A percentile compares a stretch with the other conserved stretches of the same genome.
Conservation (phyloP, 2,329 filamentous ascomycete species). For the Decorospora gaudefroyi region DNA sequence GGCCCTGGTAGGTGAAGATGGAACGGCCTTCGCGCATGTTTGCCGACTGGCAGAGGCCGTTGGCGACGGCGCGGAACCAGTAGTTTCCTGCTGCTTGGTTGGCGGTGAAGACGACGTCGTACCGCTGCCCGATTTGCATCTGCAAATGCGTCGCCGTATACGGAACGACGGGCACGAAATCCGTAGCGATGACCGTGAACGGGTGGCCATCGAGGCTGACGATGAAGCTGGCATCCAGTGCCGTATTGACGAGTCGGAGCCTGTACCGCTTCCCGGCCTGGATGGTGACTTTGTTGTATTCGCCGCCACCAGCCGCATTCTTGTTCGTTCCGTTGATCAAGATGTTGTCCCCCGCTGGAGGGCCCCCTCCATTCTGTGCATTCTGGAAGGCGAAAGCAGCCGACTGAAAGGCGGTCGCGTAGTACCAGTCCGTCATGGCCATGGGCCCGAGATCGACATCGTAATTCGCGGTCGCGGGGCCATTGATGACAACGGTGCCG, state of each 20-base stretch:
- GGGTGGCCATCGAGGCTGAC: constrained; percentile 40
- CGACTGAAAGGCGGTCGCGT: constrained; percentile 39
- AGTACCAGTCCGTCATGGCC: constrained; percentile 51
- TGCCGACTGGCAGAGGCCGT: constrained; percentile 30
- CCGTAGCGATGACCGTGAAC: constrained; percentile 41
- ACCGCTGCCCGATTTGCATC: constrained; percentile 48
- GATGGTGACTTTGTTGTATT: constrained; percentile 37
- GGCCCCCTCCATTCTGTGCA: constrained; percentile 22
- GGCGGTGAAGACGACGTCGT: constrained; percentile 45
- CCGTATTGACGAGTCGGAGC: constrained; percentile 62
- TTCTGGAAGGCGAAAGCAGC: constrained; percentile 29
- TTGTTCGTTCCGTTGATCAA: constrained; percentile 62
- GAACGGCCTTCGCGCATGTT: constrained; percentile 40
- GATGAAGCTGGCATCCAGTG: constrained; percentile 31
- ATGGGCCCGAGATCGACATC: constrained; percentile 36
- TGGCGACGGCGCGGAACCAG: constrained; percentile 42
- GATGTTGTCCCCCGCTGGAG: constrained; percentile 51
- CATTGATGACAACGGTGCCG: constrained; percentile 40
- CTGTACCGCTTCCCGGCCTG: constrained; percentile 57
- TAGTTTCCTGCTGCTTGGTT: constrained; percentile 39
- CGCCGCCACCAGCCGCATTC: constrained; percentile 47
- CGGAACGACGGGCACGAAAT: constrained; percentile 39
- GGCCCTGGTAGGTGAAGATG: constrained; percentile 47
- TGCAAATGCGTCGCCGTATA: constrained; percentile 47
- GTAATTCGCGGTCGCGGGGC: constrained; percentile 40